Evolutionary conservation across 495 filamentous ascomycete genomes (phyloP).

Genomic region (Talaromyces nanjingensis): DNA sequence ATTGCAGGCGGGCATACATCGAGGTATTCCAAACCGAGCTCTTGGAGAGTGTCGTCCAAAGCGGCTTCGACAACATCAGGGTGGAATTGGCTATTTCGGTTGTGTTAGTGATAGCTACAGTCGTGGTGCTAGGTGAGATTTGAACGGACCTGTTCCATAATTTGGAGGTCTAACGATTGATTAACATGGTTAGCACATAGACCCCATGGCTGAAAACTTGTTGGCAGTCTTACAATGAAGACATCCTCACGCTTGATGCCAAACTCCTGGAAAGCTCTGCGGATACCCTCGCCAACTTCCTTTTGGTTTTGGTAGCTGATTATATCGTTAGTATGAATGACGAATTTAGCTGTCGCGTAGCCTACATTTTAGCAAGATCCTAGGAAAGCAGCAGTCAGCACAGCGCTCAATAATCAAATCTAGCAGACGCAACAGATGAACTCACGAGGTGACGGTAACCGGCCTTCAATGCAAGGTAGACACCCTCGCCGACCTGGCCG

Average conservation of each 20-base stretch:
- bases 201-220: neutral
- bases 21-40: constrained; percentile 43
- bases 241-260: constrained; percentile 45
- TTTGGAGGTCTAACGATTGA: constrained; percentile 37
- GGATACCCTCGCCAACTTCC: constrained; percentile 39
- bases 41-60: constrained; percentile 39
- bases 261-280: constrained; percentile 38
- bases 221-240: constrained; percentile 33
- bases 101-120: neutral
- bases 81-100: constrained; percentile 30
- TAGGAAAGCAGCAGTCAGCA: constrained; percentile 16
- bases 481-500: constrained; percentile 46
- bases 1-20: constrained; percentile 24
- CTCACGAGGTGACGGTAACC: constrained; percentile 50
- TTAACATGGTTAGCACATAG: neutral
- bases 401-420: neutral
- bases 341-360: too few species aligned
- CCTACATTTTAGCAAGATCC: constrained; percentile 42
- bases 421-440: constrained; percentile 25
- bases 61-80: constrained; percentile 39
- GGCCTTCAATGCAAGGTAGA: constrained; percentile 45
- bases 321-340: too few species aligned
- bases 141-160: constrained; percentile 31
- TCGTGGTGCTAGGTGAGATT: neutral
- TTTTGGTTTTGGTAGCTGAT: constrained; percentile 43